Evolutionary conservation across 169 alveolate species (phyloP).

Genomic region (Babesia ovis): DNA sequence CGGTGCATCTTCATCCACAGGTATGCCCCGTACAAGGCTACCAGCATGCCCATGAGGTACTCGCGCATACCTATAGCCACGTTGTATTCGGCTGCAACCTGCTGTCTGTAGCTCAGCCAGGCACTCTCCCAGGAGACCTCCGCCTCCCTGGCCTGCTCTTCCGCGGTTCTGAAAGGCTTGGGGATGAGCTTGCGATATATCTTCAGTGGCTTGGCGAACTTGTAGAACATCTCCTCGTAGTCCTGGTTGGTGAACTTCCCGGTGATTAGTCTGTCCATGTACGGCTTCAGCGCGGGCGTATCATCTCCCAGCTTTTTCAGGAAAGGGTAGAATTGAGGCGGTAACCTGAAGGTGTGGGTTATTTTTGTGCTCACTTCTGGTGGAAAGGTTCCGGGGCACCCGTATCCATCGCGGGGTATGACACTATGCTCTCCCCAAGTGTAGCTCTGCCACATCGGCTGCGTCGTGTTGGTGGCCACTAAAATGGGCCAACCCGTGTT

Average conservation of each 20-base stretch:
- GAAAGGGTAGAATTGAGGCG: constrained; percentile 88
- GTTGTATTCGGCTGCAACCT: constrained; percentile 81
- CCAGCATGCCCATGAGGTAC: constrained; percentile 75
- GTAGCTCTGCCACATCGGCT: constrained; percentile 78
- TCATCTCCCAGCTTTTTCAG: constrained; percentile 88
- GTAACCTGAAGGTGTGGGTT: constrained; percentile 80
- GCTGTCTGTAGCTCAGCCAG: constrained; percentile 86
- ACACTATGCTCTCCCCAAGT: constrained; percentile 74
- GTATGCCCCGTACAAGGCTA: constrained; percentile 78
- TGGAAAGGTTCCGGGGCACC: constrained; percentile 76
- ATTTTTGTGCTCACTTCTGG: constrained; percentile 78
- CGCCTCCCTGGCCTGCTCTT: constrained; percentile 76
- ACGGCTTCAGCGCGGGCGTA: constrained; percentile 86
- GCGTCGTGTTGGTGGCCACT: constrained; percentile 71
- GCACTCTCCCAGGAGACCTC: constrained; percentile 84
- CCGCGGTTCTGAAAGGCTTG: constrained; percentile 83
- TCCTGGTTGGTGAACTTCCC: constrained; percentile 86
- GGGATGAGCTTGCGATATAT: constrained; percentile 85
- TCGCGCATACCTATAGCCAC: constrained; percentile 77
- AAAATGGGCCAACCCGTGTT: constrained; percentile 78
- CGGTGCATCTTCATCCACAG: constrained; percentile 74
- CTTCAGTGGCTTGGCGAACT: constrained; percentile 86
- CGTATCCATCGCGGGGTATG: constrained; percentile 79
- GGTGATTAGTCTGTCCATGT: constrained; percentile 78
- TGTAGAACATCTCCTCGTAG: constrained; percentile 89